Conservation (phyloP, 106 monocot genomes). For the Dendrobium officinale region DNA sequence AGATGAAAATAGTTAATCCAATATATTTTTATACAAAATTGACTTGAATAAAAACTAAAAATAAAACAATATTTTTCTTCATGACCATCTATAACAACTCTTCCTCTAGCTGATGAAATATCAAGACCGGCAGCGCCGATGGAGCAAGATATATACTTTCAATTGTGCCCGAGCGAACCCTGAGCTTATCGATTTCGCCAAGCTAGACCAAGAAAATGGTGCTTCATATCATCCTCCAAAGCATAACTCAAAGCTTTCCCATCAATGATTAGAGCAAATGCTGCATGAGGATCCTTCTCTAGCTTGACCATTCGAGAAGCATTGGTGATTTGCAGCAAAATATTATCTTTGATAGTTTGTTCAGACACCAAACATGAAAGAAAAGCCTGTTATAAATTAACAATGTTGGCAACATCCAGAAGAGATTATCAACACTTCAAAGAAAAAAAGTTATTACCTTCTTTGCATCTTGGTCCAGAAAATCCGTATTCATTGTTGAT, state of each 20-base stretch:
- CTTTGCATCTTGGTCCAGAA: slow-evolving; percentile 22
- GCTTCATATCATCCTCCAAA: slow-evolving; percentile 80
- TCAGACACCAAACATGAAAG: slow-evolving; percentile 9
- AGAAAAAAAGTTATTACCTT: slow-evolving; percentile 17
- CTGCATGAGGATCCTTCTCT: slow-evolving; percentile 91
- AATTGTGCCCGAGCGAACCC: too few species aligned
- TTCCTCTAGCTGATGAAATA: too few species aligned
- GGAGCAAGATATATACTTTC: too few species aligned
- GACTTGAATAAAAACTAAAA: not conserved
- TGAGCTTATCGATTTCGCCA: too few species aligned
- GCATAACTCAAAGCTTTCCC: slow-evolving; percentile 76
- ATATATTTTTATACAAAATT: too few species aligned
- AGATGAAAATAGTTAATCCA: too few species aligned
- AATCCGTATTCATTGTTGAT: slow-evolving; percentile 23
- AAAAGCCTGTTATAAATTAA: not conserved
- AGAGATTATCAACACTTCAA: slow-evolving; percentile 1
- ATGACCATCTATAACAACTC: too few species aligned
- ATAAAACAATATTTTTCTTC: too few species aligned
- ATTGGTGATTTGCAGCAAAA: slow-evolving; percentile 66
- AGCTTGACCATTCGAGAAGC: slow-evolving; percentile 69
- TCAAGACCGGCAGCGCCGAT: too few species aligned
- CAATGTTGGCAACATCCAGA: not conserved
- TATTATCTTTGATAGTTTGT: slow-evolving; percentile 60
- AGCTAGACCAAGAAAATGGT: slow-evolving; percentile 67
- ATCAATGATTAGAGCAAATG: slow-evolving; percentile 89